phyloP scores from a whole-genome alignment of 139 green algal genomes.

The Tetraselmis striata region DNA sequence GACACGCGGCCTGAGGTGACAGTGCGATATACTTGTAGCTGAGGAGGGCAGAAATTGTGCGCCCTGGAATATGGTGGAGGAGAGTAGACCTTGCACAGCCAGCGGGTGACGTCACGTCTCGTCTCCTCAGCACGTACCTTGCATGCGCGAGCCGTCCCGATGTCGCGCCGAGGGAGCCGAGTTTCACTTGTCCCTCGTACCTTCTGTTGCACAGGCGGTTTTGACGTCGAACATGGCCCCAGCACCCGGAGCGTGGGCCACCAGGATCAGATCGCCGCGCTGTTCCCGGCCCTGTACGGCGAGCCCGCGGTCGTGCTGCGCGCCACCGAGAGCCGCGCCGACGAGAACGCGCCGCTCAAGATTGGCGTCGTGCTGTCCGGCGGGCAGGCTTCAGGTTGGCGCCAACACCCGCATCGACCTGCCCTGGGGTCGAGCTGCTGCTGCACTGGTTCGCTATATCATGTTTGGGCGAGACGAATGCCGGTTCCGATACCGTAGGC shows the following conservation, averaged over 20 bases:
- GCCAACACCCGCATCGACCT: background rate
- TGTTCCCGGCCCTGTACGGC: background rate
- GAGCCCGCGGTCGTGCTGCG: background rate
- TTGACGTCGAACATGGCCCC: background rate
- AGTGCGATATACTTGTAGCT: no score
- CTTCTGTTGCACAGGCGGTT: background rate
- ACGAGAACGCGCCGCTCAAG: constrained; percentile 5
- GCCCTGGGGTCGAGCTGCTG: background rate
- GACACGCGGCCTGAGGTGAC: no score
- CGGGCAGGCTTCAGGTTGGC: constrained; percentile 41
- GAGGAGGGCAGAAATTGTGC: no score
- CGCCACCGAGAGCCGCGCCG: background rate
- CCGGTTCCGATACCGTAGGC: no score
- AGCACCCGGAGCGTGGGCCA: background rate
- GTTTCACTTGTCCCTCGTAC: background rate
- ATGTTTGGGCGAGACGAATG: no score
- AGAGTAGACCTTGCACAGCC: no score
- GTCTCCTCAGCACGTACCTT: background rate
- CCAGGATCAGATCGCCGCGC: background rate
- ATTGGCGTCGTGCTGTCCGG: constrained; percentile 48
- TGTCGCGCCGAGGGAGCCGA: background rate
- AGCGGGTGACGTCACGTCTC: background rate
- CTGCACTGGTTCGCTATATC: background rate
- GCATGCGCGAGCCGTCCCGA: no score
- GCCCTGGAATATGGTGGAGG: background rate